Base-by-base conservation (phyloP, 2,329 filamentous ascomycete species). In the Paraphoma chrysanthemicola region DNA sequence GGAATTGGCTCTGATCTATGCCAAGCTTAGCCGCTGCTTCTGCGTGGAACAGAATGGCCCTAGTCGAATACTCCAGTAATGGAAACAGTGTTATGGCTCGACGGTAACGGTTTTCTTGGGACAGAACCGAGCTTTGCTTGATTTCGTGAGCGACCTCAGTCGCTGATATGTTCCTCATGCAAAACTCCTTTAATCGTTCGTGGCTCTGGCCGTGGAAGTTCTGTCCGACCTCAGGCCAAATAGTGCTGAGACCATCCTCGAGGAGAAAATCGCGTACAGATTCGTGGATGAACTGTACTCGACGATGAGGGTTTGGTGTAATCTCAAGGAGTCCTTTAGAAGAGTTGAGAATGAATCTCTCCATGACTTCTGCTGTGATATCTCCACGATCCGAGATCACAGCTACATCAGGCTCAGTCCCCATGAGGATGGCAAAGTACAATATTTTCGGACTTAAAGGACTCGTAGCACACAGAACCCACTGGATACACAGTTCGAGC, bases 191-290 rank as follows among this genome's bases (percentile, higher is more conserved):
- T 5, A 84, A 65, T 12, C 49, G 64, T 1, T 83, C 77, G 42
- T 86, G 76, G 45, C 80, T 74, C 36, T 59, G 46, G 0, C 70
- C 66, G 23, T 70, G 52, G 23, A 78, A 69, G 33, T 77, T 72
- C 3, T 48, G 56, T n/a, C 53, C 58, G 29, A 74, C 54, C 1
- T 77, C 70, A 6, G 76, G 67, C 69, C 66, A 74, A 8, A 80
- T 58, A 14, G 51, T 44, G 23, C 53, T 31, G 7, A 65, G 50
- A 6, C 72, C 71, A 46, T 77, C 68, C 48, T 75, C 71, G 48
- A 74, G 72, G 16, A 81, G 67, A 53, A 77, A 80, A 39, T 80
- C 77, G 49, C 72, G 53, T 9, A 69, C 60, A 6, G 63, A 68
- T 39, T 68, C 57, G 48, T 69, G 65, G 41, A 69, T 68, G 66